These are phyloP conservation scores for Tulasnella sp. DNA, from an alignment of 768 basidiomycete species.

Conservation along the genomic window DNA sequence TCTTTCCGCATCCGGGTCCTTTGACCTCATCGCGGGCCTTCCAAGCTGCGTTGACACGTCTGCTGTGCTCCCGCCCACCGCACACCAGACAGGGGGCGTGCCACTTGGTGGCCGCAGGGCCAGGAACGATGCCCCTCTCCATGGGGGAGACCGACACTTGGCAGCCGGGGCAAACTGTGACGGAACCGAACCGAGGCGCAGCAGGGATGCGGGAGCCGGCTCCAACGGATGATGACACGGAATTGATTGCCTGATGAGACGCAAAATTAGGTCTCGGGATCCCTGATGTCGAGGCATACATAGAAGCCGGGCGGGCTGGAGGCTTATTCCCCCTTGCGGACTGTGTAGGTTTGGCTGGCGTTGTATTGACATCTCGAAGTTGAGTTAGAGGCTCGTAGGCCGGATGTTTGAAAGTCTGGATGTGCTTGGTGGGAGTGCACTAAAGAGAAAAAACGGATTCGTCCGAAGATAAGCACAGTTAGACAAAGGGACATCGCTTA, in stretches of 20 bases:
- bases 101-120: slow-evolving; percentile 78
- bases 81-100: slow-evolving; percentile 74
- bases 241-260: slow-evolving; percentile 13
- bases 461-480: slow-evolving; percentile 11
- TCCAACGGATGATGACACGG: slow-evolving; percentile 38
- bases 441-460: not conserved
- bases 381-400: not conserved
- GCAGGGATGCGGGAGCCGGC: slow-evolving; percentile 39
- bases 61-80: slow-evolving; percentile 46
- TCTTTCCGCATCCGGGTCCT: slow-evolving; percentile 73
- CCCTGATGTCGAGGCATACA: not conserved
- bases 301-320: slow-evolving; percentile 2
- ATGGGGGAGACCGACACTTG: slow-evolving; percentile 67
- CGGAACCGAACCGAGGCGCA: slow-evolving; percentile 56
- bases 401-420: slow-evolving; percentile 9
- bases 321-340: not conserved
- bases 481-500: not conserved
- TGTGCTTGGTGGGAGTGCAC: slow-evolving; percentile 7
- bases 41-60: slow-evolving; percentile 6
- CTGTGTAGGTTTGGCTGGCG: not conserved
- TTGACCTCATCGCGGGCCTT: slow-evolving; percentile 44
- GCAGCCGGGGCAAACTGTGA: slow-evolving; percentile 67
- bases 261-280: slow-evolving; percentile 10
- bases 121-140: slow-evolving; percentile 82
- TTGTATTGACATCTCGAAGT: slow-evolving; percentile 1